Conservation (phyloP, 305 asterid species). For the Solanum hybrid region DNA sequence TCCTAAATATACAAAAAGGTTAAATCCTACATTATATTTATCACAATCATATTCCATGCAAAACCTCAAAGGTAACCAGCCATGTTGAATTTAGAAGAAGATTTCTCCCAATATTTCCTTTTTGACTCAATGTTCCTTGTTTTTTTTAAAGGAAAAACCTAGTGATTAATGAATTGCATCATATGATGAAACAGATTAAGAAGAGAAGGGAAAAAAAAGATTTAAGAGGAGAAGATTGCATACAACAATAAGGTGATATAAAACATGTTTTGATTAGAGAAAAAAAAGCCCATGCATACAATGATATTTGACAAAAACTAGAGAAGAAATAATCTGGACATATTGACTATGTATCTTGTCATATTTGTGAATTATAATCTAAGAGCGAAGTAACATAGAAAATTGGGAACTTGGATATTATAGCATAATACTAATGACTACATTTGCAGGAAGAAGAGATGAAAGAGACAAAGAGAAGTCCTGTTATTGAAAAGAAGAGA, state of each 20-base stretch:
- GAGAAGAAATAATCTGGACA: not conserved
- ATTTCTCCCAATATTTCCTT: not conserved
- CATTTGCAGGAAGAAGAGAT: conserved; percentile 37
- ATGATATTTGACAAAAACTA: not conserved
- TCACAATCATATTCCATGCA: not conserved
- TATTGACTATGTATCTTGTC: not conserved
- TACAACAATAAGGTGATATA: not conserved
- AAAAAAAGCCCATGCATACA: not conserved
- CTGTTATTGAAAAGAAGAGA: not conserved
- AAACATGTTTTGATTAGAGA: not conserved
- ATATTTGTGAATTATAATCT: not conserved
- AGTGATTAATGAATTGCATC: not conserved
- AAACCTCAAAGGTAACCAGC: not conserved
- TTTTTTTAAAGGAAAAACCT: not conserved
- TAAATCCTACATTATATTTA: not conserved
- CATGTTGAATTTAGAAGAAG: not conserved
- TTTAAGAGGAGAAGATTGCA: not conserved
- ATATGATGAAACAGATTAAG: not conserved
- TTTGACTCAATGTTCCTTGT: not conserved
- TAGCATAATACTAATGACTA: not conserved
- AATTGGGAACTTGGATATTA: not conserved
- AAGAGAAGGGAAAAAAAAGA: not conserved
- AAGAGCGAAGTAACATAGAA: not conserved
- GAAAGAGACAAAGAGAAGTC: conserved; percentile 13
- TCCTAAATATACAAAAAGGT: not conserved